A percentile compares a stretch with the other conserved stretches of the same genome.
Conservation (phyloP, 225 moss, liverwort and hornwort genomes). For the Anthoceros angustus region DNA sequence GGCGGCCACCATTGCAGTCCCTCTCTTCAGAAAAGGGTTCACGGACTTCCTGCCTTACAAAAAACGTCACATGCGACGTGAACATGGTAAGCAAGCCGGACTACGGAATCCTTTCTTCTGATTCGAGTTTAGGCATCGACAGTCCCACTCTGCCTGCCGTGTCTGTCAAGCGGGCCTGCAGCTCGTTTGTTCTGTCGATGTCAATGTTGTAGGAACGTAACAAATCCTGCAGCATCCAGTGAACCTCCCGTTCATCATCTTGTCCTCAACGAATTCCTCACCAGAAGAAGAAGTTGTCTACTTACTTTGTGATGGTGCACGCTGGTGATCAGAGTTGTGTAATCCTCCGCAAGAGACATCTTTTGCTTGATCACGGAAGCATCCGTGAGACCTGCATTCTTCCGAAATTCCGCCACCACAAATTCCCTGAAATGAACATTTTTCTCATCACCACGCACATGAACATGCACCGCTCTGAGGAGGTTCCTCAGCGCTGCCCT, state of each 20-base stretch:
- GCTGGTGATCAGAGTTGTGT: slow-evolving; percentile 56
- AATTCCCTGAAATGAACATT: slow-evolving; percentile 32
- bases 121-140: slow-evolving; percentile 41
- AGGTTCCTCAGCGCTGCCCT: slow-evolving; percentile 38
- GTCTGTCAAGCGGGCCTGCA: slow-evolving; percentile 35
- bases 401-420: slow-evolving; percentile 38
- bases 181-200: slow-evolving; percentile 53
- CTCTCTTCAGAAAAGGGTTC: no score
- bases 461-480: slow-evolving; percentile 44
- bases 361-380: slow-evolving; percentile 20
- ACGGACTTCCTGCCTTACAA: no score
- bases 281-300: background rate
- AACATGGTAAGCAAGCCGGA: background rate
- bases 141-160: slow-evolving; percentile 70
- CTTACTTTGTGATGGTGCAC: slow-evolving; percentile 72
- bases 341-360: slow-evolving; percentile 52
- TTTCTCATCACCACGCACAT: slow-evolving; percentile 26
- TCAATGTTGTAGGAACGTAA: slow-evolving; percentile 77
- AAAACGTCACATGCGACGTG: no score
- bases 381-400: slow-evolving; percentile 30
- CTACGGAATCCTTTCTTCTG: slow-evolving; percentile 6
- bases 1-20: no score
- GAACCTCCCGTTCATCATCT: background rate
- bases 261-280: background rate
- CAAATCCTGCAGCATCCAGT: slow-evolving; percentile 41